Percentiles rank a stretch among this genome's conserved stretches.
Conservation (phyloP, 768 basidiomycete species). For the Phlegmacium glaucopus region DNA sequence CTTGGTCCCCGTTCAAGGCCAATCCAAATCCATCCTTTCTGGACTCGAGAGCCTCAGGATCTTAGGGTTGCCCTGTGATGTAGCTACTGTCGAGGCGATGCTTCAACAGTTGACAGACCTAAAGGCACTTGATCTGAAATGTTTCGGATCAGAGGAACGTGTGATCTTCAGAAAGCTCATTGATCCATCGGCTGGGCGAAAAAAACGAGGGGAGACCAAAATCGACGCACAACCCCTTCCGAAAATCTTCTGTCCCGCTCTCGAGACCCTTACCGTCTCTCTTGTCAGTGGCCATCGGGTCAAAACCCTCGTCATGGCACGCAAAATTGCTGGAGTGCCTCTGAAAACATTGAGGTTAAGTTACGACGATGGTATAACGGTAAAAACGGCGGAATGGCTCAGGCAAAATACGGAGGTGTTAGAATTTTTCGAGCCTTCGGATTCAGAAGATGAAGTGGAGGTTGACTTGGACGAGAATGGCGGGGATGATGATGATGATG, state of each 20-base stretch:
- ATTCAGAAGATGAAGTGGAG: slow-evolving; percentile 35
- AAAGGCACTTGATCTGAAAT: slow-evolving; percentile 35
- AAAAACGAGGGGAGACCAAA: no score
- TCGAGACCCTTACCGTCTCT: slow-evolving; percentile 45
- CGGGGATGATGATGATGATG: slow-evolving; percentile 12
- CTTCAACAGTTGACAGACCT: slow-evolving; percentile 48
- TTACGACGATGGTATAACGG: slow-evolving; percentile 36
- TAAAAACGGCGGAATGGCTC: slow-evolving; percentile 49
- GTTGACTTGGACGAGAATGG: slow-evolving; percentile 20
- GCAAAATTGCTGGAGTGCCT: slow-evolving; percentile 40
- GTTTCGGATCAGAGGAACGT: slow-evolving; percentile 24
- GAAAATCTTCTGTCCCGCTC: slow-evolving; percentile 44
- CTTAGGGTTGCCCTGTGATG: slow-evolving; percentile 42
- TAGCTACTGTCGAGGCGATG: slow-evolving; percentile 30
- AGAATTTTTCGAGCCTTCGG: slow-evolving; percentile 58
- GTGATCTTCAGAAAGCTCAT: slow-evolving; percentile 28
- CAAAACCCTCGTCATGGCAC: slow-evolving; percentile 40
- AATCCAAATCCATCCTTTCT: slow-evolving; percentile 42
- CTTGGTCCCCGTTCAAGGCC: slow-evolving; percentile 32
- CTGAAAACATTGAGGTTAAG: slow-evolving; percentile 47
- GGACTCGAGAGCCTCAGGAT: slow-evolving; percentile 53
- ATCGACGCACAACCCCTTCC: slow-evolving; percentile 2
- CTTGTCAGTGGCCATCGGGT: slow-evolving; percentile 40
- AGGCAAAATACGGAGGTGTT: slow-evolving; percentile 45
- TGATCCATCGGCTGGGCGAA: slow-evolving; percentile 8